Evolutionary conservation across 23 red algal genomes (phyloP).

Genomic region (Porphyridium purpureum): DNA sequence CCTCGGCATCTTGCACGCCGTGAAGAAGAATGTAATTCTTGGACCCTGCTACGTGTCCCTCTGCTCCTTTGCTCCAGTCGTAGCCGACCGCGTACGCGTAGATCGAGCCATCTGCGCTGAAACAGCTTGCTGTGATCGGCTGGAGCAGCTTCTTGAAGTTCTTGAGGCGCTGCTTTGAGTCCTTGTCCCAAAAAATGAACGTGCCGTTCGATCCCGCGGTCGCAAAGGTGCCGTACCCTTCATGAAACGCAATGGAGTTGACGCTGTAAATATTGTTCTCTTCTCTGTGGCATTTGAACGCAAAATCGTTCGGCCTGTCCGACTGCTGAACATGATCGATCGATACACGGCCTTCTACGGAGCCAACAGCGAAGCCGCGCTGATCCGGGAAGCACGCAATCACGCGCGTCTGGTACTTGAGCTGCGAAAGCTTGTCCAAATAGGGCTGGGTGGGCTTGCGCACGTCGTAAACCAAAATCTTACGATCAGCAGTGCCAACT

Average conservation of each 20-base stretch:
- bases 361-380: slow-evolving; percentile 62
- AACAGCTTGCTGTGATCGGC: slow-evolving; percentile 63
- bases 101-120: slow-evolving; percentile 76
- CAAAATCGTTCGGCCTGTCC: slow-evolving; percentile 58
- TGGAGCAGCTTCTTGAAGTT: slow-evolving; percentile 70
- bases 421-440: slow-evolving; percentile 58
- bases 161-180: slow-evolving; percentile 80
- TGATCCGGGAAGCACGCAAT: slow-evolving; percentile 84
- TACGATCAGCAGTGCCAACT: slow-evolving; percentile 81
- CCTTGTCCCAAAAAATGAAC: slow-evolving; percentile 99
- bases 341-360: slow-evolving; percentile 78
- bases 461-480: slow-evolving; percentile 76
- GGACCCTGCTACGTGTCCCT: slow-evolving; percentile 23
- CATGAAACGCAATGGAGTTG: slow-evolving; percentile 84
- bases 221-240: slow-evolving; percentile 61
- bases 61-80: slow-evolving; percentile 87
- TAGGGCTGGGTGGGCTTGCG: slow-evolving; percentile 55
- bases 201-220: slow-evolving; percentile 63
- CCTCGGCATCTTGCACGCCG: slow-evolving; percentile 58
- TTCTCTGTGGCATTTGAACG: slow-evolving; percentile 97
- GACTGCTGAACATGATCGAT: slow-evolving; percentile 88
- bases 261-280: slow-evolving; percentile 55
- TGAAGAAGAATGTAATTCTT: slow-evolving; percentile 79
- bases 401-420: slow-evolving; percentile 81
- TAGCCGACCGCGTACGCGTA: slow-evolving; percentile 90